phyloP scores from a whole-genome alignment of 2,329 filamentous ascomycete species.

The Fusarium palustre region DNA sequence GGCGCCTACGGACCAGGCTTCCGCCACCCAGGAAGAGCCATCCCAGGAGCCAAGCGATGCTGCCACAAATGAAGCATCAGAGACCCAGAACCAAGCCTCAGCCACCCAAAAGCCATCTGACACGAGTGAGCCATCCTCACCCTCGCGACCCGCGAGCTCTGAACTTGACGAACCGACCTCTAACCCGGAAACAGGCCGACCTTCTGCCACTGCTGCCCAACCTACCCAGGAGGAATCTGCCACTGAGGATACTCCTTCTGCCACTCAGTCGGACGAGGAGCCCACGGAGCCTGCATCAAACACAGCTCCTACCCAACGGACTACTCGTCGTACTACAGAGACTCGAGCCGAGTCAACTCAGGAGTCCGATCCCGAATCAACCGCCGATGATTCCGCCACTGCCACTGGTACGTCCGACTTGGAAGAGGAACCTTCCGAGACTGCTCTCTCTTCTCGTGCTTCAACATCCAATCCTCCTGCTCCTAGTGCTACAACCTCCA shows the following conservation, averaged over 20 bases:
- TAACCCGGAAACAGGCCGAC: constrained; percentile 42
- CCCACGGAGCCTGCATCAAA: constrained; percentile 31
- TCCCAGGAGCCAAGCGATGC: constrained; percentile 21
- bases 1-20: constrained; percentile 28
- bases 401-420: constrained; percentile 48
- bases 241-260: constrained; percentile 22
- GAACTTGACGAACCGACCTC: constrained; percentile 38
- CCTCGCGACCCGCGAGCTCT: constrained; percentile 36
- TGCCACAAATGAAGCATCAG: constrained; percentile 20
- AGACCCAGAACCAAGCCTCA: constrained; percentile 25
- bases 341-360: constrained; percentile 25
- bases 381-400: constrained; percentile 44
- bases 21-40: constrained; percentile 21
- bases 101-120: constrained; percentile 27
- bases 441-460: constrained; percentile 47
- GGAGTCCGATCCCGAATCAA: constrained; percentile 34
- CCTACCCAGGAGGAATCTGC: constrained; percentile 29
- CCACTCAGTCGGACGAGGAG: constrained; percentile 31
- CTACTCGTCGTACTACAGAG: constrained; percentile 21
- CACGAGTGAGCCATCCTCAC: constrained; percentile 43
- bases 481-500: constrained; percentile 41
- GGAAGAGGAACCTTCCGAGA: constrained; percentile 45
- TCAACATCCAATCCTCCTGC: constrained; percentile 46
- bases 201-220: constrained; percentile 30
- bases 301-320: constrained; percentile 19